Percentiles rank a stretch among this genome's conserved stretches.
These are phyloP conservation scores for Ganoderma meredithae DNA, from an alignment of 1,284 basidiomycete genomes.

Conservation along the genomic window DNA sequence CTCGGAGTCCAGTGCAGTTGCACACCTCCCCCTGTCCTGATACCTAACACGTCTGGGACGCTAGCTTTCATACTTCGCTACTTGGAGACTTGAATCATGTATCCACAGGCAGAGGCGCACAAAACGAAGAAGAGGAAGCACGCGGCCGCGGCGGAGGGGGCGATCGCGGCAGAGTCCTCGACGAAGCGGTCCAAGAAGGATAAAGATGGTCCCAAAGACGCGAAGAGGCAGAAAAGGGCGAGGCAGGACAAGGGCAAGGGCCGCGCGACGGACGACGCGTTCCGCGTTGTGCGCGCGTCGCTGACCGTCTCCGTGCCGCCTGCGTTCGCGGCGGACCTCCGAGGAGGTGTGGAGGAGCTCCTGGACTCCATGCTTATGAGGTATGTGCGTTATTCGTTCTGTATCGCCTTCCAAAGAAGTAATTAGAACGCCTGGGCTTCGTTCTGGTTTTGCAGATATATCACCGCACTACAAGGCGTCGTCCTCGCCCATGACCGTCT, in stretches of 20 bases:
- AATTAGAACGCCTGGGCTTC: conserved; percentile 15
- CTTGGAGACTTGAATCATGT: conserved; percentile 26
- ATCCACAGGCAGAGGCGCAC: conserved; percentile 38
- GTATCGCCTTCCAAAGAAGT: conserved; percentile 3
- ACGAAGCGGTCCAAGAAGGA: conserved; percentile 42
- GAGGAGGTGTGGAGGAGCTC: conserved; percentile 84
- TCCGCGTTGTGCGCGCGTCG: conserved; percentile 70
- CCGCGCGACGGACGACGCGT: conserved; percentile 58
- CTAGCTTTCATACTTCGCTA: background rate
- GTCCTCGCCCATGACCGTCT: conserved; percentile 88
- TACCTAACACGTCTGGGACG: too few relatives aligned
- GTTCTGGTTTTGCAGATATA: conserved; percentile 68
- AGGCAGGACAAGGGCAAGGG: conserved; percentile 52
- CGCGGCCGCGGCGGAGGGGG: conserved; percentile 37
- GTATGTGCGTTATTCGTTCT: conserved; percentile 52
- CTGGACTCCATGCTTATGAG: conserved; percentile 94
- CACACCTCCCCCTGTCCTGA: background rate
- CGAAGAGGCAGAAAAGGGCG: conserved; percentile 41
- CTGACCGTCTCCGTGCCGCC: conserved; percentile 86
- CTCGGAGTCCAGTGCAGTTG: background rate
- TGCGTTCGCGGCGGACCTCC: conserved; percentile 75
- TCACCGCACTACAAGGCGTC: conserved; percentile 88
- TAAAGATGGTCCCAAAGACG: conserved; percentile 34
- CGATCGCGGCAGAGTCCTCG: conserved; percentile 37
- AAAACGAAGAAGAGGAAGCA: conserved; percentile 64